Conservation (phyloP, 1,284 basidiomycete species). For the Ganoderma meredithae region DNA sequence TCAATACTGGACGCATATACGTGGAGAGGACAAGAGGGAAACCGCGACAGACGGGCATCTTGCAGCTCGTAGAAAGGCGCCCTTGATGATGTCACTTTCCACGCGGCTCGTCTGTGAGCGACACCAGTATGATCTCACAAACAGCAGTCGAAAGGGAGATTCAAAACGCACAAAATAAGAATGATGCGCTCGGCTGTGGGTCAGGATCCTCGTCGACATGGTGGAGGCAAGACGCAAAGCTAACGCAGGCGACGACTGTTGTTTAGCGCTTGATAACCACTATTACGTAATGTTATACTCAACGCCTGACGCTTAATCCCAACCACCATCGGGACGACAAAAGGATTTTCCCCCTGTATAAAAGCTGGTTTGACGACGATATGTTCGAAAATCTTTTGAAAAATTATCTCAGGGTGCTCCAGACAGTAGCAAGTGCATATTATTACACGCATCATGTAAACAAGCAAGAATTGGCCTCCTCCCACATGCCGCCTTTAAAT, state of each 20-base stretch:
- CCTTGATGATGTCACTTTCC: neutral
- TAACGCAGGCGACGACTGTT: conserved; percentile 7
- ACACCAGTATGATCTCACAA: neutral
- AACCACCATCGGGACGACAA: no score
- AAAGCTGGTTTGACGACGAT: no score
- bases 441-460: no score
- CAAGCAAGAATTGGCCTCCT: no score
- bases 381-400: no score
- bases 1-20: neutral
- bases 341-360: neutral
- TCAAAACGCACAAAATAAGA: neutral
- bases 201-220: conserved; percentile 14
- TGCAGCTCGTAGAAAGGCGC: neutral
- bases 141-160: neutral
- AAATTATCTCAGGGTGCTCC: no score
- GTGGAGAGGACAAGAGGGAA: neutral
- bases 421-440: no score
- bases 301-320: neutral
- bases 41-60: neutral
- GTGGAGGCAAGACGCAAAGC: conserved; percentile 12
- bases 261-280: neutral
- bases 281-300: neutral
- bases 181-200: neutral
- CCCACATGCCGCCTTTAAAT: no score
- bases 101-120: neutral